Evolutionary conservation across 495 filamentous ascomycete species (phyloP).

Genomic region (Penicillium bovifimosum): DNA sequence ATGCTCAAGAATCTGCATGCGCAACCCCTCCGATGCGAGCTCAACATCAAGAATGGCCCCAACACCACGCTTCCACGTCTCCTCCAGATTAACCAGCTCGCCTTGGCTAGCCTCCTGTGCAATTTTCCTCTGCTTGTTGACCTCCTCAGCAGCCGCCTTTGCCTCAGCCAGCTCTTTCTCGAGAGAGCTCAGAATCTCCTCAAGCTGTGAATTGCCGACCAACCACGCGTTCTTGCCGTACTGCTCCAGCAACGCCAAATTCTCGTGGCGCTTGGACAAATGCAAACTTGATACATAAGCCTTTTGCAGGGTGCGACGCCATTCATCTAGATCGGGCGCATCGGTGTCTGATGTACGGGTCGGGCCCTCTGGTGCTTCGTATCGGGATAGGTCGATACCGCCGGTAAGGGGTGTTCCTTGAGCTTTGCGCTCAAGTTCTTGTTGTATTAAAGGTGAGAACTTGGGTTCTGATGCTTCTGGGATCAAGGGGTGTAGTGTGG

Average conservation of each 20-base stretch:
- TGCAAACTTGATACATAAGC: conserved; percentile 64
- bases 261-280: conserved; percentile 56
- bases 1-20: conserved; percentile 56
- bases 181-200: conserved; percentile 62
- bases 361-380: conserved; percentile 59
- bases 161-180: conserved; percentile 70
- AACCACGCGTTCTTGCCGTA: conserved; percentile 91
- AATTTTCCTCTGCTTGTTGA: conserved; percentile 64
- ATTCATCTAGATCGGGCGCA: conserved; percentile 31
- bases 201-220: conserved; percentile 71
- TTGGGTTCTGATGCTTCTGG: conserved; percentile 31
- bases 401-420: conserved; percentile 45
- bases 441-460: conserved; percentile 57
- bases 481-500: conserved; percentile 37
- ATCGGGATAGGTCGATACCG: conserved; percentile 75
- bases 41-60: conserved; percentile 70
- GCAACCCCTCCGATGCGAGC: conserved; percentile 63
- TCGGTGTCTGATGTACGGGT: conserved; percentile 27
- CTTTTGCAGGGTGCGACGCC: conserved; percentile 33
- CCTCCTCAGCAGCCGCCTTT: conserved; percentile 59
- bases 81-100: conserved; percentile 64
- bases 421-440: conserved; percentile 57
- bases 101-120: conserved; percentile 63
- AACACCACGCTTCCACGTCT: conserved; percentile 66
- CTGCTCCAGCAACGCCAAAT: conserved; percentile 69